Percentiles rank a stretch among this genome's conserved stretches.
Evolutionary conservation across 1,284 basidiomycete species (phyloP).

Genomic region (Microstroma glucosiphilum): DNA sequence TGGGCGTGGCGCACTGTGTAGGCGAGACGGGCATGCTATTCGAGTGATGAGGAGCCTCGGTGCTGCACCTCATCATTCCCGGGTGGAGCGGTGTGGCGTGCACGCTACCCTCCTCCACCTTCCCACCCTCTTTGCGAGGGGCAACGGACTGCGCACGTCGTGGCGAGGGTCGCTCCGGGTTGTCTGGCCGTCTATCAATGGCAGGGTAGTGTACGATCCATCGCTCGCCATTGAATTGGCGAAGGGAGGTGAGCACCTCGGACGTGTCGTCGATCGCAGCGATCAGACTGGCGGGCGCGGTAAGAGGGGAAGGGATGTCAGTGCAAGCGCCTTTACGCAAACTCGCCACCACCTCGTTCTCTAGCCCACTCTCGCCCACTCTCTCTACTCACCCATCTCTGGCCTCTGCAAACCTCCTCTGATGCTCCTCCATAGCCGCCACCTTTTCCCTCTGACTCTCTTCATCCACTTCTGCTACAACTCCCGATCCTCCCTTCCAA

Average conservation of each 20-base stretch:
- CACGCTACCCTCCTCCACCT: neutral
- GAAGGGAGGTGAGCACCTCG: slow-evolving; percentile 65
- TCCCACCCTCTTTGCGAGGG: neutral
- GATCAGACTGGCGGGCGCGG: slow-evolving; percentile 61
- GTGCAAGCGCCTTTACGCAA: neutral
- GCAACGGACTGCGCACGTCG: slow-evolving; percentile 1
- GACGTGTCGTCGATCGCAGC: slow-evolving; percentile 68
- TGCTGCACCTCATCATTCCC: slow-evolving; percentile 22
- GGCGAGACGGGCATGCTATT: slow-evolving; percentile 28
- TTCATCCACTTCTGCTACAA: slow-evolving; percentile 7
- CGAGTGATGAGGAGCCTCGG: slow-evolving; percentile 6
- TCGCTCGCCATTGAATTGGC: slow-evolving; percentile 72
- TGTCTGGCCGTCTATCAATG: slow-evolving; percentile 9
- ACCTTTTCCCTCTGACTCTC: slow-evolving; percentile 5
- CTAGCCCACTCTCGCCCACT: neutral
- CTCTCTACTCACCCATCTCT: slow-evolving; percentile 10
- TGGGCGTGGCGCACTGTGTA: too few relatives aligned
- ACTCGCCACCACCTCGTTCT: neutral
- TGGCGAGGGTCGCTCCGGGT: neutral
- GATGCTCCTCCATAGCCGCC: slow-evolving; percentile 16
- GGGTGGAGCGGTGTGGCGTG: slow-evolving; percentile 16
- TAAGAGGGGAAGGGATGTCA: neutral
- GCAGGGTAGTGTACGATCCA: slow-evolving; percentile 84
- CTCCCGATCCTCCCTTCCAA: too few relatives aligned
- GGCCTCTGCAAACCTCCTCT: slow-evolving; percentile 12